Evolutionary conservation across 2,329 filamentous ascomycete species (phyloP).

Genomic region (Phyllosticta ampelicida): DNA sequence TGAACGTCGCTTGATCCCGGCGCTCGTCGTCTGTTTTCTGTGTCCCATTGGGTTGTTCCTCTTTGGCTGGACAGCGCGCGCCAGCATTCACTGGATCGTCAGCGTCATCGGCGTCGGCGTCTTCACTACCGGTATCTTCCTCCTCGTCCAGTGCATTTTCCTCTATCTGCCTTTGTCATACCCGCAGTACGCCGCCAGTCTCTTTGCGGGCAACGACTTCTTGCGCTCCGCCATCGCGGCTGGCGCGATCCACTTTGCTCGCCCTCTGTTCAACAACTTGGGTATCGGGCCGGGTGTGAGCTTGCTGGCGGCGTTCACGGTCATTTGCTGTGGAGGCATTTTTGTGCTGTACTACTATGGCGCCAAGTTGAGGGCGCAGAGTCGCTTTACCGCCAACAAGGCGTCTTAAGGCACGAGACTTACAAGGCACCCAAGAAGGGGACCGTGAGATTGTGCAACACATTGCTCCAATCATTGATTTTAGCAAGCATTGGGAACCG

Average conservation of each 20-base stretch:
- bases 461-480: no score
- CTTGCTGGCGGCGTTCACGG: slow-evolving; percentile 40
- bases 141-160: slow-evolving; percentile 35
- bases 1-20: slow-evolving; percentile 23
- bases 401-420: neutral
- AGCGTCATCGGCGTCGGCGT: slow-evolving; percentile 31
- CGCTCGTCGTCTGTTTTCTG: slow-evolving; percentile 20
- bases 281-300: slow-evolving; percentile 48
- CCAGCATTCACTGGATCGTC: slow-evolving; percentile 29
- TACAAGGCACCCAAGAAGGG: neutral
- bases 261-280: slow-evolving; percentile 49
- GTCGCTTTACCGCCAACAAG: slow-evolving; percentile 43
- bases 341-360: slow-evolving; percentile 50
- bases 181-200: slow-evolving; percentile 40
- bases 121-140: slow-evolving; percentile 29
- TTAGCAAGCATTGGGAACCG: no score
- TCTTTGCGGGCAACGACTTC: slow-evolving; percentile 50
- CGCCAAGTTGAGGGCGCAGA: slow-evolving; percentile 43
- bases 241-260: slow-evolving; percentile 48
- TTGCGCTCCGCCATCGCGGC: slow-evolving; percentile 42
- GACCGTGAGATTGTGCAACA: no score
- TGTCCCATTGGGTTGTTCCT: slow-evolving; percentile 24
- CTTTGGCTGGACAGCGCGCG: slow-evolving; percentile 23
- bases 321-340: slow-evolving; percentile 42
- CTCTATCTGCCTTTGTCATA: slow-evolving; percentile 31